These are phyloP conservation scores for Mrakia frigida DNA, from an alignment of 768 basidiomycete species.

Conservation along the genomic window DNA sequence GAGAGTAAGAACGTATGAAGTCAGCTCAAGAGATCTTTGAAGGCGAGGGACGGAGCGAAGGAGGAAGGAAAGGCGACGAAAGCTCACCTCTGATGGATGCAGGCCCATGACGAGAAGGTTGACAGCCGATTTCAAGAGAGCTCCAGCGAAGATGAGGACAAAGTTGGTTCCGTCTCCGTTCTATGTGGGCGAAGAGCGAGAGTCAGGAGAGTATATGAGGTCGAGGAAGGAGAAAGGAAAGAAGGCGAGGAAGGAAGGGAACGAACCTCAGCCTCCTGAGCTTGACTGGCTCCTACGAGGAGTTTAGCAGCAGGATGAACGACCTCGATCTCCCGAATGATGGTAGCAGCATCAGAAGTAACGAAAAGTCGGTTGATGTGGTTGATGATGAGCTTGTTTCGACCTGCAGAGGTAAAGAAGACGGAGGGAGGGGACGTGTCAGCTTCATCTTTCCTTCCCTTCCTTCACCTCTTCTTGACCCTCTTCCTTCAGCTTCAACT, in stretches of 20 bases:
- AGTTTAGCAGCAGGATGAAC: slow-evolving; percentile 98
- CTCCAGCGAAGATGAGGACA: slow-evolving; percentile 91
- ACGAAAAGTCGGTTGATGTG: slow-evolving; percentile 93
- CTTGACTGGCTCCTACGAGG: slow-evolving; percentile 97
- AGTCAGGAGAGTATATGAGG: background rate
- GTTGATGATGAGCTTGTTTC: slow-evolving; percentile 97
- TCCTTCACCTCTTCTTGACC: background rate
- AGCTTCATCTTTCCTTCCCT: slow-evolving; percentile 8
- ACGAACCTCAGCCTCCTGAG: slow-evolving; percentile 85
- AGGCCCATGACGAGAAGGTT: slow-evolving; percentile 90
- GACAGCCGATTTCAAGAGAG: slow-evolving; percentile 89
- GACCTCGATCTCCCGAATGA: slow-evolving; percentile 95
- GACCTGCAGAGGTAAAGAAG: slow-evolving; percentile 51
- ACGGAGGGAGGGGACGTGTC: slow-evolving; percentile 22
- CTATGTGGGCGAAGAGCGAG: slow-evolving; percentile 45
- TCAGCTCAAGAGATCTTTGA: background rate
- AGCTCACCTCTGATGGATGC: slow-evolving; percentile 71
- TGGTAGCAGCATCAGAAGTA: slow-evolving; percentile 97
- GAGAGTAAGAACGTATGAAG: background rate
- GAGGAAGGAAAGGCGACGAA: background rate
- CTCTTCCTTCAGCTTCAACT: background rate
- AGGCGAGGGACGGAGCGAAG: background rate
- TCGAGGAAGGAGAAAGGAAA: background rate
- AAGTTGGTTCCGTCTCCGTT: slow-evolving; percentile 97
- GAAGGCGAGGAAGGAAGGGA: background rate